Evolutionary conservation across 768 basidiomycete genomes (phyloP), one percentile per base, ranked within the genome.

Genomic region (Tubosaeta sp.): DNA sequence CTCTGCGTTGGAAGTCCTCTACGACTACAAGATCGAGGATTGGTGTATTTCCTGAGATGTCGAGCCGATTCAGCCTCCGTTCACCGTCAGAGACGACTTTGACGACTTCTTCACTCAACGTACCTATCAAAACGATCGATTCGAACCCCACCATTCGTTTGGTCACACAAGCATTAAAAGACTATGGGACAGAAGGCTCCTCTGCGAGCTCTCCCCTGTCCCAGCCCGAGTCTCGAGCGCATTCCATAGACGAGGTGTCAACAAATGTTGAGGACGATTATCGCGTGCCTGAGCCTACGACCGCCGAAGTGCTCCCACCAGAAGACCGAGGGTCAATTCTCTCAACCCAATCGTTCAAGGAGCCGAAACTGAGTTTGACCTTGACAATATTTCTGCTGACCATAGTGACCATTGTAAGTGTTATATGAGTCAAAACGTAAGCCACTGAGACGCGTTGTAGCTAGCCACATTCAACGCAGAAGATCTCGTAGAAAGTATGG

Each of bases 401-500:
- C 7, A 42, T 71, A 4, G 83, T 88, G 29, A 87, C 89, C 0
- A 76, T 80, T 25, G 87, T 88, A 59, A 61, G 81, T 71, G 13
- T 34, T 34, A 47, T 36, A 40, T 45, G 16, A 18, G 48, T 27
- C 34, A 41, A 24, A 6, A 38, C 27, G 18, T 19, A 9, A 3
- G 13, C 46, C 13, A 49, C 54, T 57, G 9, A 62, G 32, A 22
- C 31, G 16, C 1, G 12, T 13, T 42, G 30, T 30, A 80, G 76
- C 57, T 82, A 6, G 82, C 79, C 21, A 76, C 82, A 11, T 64
- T 87, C 51, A 84, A 77, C 6, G 84, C 86, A 10, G 86, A 86
- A 59, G 82, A 76, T 69, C 73, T 97, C 14, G 92, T 97, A 8
- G 83, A 81, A 61, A 84, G 87, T 8, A 90, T 96, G 81, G 81